Evolutionary conservation across 768 basidiomycete species (phyloP).

Genomic region (Amanita brunnescens): DNA sequence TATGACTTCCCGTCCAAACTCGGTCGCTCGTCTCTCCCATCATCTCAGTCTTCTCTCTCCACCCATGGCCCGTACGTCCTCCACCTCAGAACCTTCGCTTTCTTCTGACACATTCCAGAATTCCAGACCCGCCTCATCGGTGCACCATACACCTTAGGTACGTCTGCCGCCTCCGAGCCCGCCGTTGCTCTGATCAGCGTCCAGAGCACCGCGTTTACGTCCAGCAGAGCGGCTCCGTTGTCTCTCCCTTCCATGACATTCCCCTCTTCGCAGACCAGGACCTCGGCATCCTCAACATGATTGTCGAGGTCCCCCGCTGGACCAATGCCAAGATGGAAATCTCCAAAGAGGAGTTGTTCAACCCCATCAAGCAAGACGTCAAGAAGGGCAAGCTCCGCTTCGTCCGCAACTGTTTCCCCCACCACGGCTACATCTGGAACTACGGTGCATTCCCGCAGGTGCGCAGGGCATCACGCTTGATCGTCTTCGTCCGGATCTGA

Average conservation of each 20-base stretch:
- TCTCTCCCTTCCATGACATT: constrained; percentile 92
- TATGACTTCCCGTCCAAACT: constrained; percentile 24
- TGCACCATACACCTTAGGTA: constrained; percentile 91
- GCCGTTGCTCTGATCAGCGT: constrained; percentile 9
- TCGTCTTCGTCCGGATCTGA: neutral
- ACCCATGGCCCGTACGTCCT: constrained; percentile 48
- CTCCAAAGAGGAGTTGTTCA: constrained; percentile 96
- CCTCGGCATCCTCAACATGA: constrained; percentile 96
- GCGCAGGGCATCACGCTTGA: constrained; percentile 12
- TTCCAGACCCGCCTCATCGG: constrained; percentile 71
- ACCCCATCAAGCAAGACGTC: constrained; percentile 99
- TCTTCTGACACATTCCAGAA: constrained; percentile 5
- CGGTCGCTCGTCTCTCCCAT: constrained; percentile 48
- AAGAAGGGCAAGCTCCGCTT: constrained; percentile 94
- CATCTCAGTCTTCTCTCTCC: constrained; percentile 51
- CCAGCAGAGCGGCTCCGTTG: constrained; percentile 79
- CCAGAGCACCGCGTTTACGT: constrained; percentile 92
- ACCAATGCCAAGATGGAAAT: constrained; percentile 99
- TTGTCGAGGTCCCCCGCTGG: constrained; percentile 98
- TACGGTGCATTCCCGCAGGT: constrained; percentile 99
- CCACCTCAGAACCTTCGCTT: constrained; percentile 8
- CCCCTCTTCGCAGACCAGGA: constrained; percentile 95
- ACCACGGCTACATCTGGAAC: constrained; percentile 99
- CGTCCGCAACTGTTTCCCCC: constrained; percentile 99
- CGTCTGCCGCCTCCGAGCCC: constrained; percentile 18